These are phyloP conservation scores for Lepidopterella palustris DNA, from an alignment of 495 filamentous ascomycete species.

Conservation along the genomic window DNA sequence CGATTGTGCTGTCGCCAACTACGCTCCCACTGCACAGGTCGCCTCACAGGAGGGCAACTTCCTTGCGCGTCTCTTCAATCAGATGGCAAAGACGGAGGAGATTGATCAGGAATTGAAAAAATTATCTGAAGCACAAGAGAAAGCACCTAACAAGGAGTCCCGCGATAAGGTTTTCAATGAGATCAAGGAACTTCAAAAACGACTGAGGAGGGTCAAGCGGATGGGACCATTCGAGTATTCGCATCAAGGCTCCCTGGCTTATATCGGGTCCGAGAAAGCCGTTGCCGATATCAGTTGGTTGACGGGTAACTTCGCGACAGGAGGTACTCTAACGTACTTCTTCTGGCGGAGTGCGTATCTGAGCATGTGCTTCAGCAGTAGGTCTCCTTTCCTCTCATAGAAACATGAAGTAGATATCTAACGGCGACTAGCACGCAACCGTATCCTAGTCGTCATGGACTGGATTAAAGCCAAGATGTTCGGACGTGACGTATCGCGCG, in stretches of 20 bases:
- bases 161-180: constrained; percentile 54
- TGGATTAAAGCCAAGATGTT: constrained; percentile 95
- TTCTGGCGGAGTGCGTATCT: constrained; percentile 98
- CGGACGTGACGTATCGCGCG: constrained; percentile 90
- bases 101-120: constrained; percentile 65
- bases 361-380: constrained; percentile 99
- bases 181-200: constrained; percentile 78
- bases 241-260: constrained; percentile 92
- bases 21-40: constrained; percentile 95
- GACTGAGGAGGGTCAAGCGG: constrained; percentile 82
- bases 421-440: constrained; percentile 60
- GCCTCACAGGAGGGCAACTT: constrained; percentile 93
- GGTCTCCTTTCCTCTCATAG: constrained; percentile 39
- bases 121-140: constrained; percentile 57
- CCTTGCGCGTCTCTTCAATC: constrained; percentile 93
- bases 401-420: constrained; percentile 21
- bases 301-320: constrained; percentile 87
- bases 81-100: constrained; percentile 83
- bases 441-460: constrained; percentile 84
- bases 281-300: constrained; percentile 97
- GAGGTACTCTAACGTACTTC: constrained; percentile 62
- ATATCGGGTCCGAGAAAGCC: constrained; percentile 96
- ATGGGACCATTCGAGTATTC: constrained; percentile 96
- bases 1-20: constrained; percentile 92
- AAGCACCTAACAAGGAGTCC: constrained; percentile 51